Base-by-base conservation (phyloP, 176 grass and related monocot genomes). In the Coix lacrymajobi region DNA sequence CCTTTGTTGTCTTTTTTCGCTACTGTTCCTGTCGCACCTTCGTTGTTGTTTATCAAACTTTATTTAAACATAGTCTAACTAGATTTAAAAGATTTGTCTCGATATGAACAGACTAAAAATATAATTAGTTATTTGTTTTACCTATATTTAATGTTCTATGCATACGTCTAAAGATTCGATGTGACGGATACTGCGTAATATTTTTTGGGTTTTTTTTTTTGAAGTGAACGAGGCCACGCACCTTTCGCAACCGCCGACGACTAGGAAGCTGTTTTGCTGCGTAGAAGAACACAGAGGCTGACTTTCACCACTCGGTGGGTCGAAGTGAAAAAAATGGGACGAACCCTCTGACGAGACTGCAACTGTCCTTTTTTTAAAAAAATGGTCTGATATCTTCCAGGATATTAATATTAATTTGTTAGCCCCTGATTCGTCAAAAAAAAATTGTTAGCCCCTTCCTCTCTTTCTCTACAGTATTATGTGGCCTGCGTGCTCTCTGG, bases 361-460 rank as follows among this genome's bases (percentile, higher is more conserved):
- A 57, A 33, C 54, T 8, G 28, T 38, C 9, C 36, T 5, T 11
- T 34, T 57, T 63, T 7, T 1, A 10, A 32, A 22, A 3, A 22
- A 24, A 57, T 20, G 33, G 22, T 11, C 6, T 17, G 8, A 33
- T 45, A 24, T 40, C 8, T 31, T 67, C 0, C 13, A 5, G 34
- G 34, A 46, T n/a, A 43, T 9, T 15, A 46, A 58, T 33, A 69
- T 28, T n/a, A n/a, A n/a, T n/a, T n/a, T n/a, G n/a, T n/a, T n/a
- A n/a, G n/a, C n/a, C n/a, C n/a, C n/a, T n/a, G n/a, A n/a, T n/a
- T n/a, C n/a, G n/a, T n/a, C n/a, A n/a, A n/a, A n/a, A n/a, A n/a
- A n/a, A n/a, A n/a, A n/a, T n/a, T n/a, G 8, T 24, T 15, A 10
- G 8, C 0, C 13, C 1, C 11, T 0, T 22, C 2, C 16, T 20